Evolutionary conservation across 192 early-diverging fungal species (phyloP).

Genomic region (Coemansia sp.): DNA sequence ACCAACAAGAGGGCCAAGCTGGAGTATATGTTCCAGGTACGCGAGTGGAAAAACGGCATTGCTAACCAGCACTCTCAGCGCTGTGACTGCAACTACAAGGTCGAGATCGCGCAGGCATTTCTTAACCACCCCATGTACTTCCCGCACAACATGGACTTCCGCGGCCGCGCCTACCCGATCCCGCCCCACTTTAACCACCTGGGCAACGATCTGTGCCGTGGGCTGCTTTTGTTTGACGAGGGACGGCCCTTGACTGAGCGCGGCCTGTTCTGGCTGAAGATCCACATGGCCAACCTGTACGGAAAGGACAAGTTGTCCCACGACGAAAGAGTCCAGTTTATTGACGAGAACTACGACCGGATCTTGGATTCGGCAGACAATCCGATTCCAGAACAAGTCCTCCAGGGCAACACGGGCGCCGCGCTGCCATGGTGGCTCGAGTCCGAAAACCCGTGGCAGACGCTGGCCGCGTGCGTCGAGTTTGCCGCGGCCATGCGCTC

Average conservation of each 20-base stretch:
- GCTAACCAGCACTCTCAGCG: slow-evolving; percentile 80
- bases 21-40: slow-evolving; percentile 57
- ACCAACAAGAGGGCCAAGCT: slow-evolving; percentile 56
- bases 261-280: slow-evolving; percentile 90
- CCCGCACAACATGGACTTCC: slow-evolving; percentile 96
- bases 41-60: slow-evolving; percentile 59
- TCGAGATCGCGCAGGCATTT: slow-evolving; percentile 91
- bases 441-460: slow-evolving; percentile 91
- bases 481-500: slow-evolving; percentile 68
- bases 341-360: slow-evolving; percentile 70
- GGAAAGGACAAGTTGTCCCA: slow-evolving; percentile 93
- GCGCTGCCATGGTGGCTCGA: slow-evolving; percentile 80
- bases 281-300: slow-evolving; percentile 89
- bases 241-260: slow-evolving; percentile 72
- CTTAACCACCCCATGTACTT: slow-evolving; percentile 88
- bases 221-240: slow-evolving; percentile 80
- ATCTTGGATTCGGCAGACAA: slow-evolving; percentile 81
- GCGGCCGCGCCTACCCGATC: slow-evolving; percentile 96
- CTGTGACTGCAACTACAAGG: slow-evolving; percentile 91
- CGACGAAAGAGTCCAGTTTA: slow-evolving; percentile 72
- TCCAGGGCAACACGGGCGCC: slow-evolving; percentile 45
- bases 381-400: slow-evolving; percentile 57
- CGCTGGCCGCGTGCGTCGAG: slow-evolving; percentile 87
- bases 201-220: slow-evolving; percentile 93
- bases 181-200: slow-evolving; percentile 95